Evolutionary conservation across 306 rosid species (phyloP).

Genomic region (Sophora flavescens): DNA sequence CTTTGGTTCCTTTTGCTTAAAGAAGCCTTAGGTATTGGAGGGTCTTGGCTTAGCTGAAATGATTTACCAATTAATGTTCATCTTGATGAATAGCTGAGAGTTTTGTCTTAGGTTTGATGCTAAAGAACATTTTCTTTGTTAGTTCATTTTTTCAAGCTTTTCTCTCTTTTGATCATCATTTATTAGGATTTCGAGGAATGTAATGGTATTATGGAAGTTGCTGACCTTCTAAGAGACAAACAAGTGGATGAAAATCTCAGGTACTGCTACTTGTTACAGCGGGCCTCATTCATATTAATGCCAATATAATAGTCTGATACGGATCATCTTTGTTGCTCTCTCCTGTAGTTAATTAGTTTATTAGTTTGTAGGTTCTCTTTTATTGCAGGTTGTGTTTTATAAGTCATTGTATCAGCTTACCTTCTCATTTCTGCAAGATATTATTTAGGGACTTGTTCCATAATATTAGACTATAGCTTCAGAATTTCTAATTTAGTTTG

Average conservation of each 20-base stretch:
- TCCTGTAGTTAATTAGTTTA: conserved; percentile 16
- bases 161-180: conserved; percentile 25
- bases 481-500: background rate
- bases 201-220: conserved; percentile 87
- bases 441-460: conserved; percentile 19
- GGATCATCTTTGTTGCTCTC: conserved; percentile 26
- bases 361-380: conserved; percentile 1
- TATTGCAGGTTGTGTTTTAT: conserved; percentile 15
- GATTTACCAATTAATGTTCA: conserved; percentile 28
- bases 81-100: conserved; percentile 32
- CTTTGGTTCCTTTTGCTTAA: background rate
- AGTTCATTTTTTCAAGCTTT: conserved; percentile 19
- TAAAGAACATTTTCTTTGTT: conserved; percentile 13
- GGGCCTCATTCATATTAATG: conserved; percentile 20
- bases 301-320: background rate
- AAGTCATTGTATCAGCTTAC: background rate
- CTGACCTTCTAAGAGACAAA: conserved; percentile 85
- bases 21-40: conserved; percentile 16
- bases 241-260: conserved; percentile 93
- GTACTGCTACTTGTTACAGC: conserved; percentile 50
- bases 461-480: background rate
- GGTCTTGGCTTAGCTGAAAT: conserved; percentile 33
- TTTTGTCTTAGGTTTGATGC: conserved; percentile 25
- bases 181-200: conserved; percentile 82
- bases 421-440: conserved; percentile 24